Percentiles rank a stretch among this genome's conserved stretches.
phyloP scores from a whole-genome alignment of 495 filamentous ascomycete species.

The Hypoxylon intermedium region DNA sequence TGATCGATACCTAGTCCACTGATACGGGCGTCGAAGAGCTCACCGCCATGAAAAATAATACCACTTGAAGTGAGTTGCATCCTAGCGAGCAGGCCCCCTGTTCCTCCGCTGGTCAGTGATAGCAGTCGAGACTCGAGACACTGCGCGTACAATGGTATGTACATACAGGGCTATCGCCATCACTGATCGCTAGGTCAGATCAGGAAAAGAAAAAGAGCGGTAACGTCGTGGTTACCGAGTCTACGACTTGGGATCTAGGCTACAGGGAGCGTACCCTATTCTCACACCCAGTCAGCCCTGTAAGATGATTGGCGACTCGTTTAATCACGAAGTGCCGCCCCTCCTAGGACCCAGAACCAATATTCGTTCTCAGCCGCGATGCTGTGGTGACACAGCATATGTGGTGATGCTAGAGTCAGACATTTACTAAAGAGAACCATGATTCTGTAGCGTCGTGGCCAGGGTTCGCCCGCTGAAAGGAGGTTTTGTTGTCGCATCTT shows the following conservation, averaged over 20 bases:
- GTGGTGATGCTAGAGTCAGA: constrained; percentile 26
- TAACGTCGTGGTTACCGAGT: constrained; percentile 24
- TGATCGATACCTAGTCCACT: constrained; percentile 6
- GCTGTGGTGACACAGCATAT: constrained; percentile 30
- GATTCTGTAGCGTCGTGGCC: constrained; percentile 12
- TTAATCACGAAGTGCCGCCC: constrained; percentile 26
- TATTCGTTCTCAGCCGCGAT: constrained; percentile 30
- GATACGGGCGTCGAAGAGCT: constrained; percentile 6
- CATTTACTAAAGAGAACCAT: constrained; percentile 7
- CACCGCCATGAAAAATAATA: constrained; percentile 27
- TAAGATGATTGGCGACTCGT: constrained; percentile 17
- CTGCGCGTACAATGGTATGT: constrained; percentile 16
- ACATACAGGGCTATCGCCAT: background rate
- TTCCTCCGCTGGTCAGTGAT: constrained; percentile 22
- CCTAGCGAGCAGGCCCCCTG: constrained; percentile 22
- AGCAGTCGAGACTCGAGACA: constrained; percentile 18
- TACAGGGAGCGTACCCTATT: constrained; percentile 20
- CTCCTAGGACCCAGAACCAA: constrained; percentile 34
- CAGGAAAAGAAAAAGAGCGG: constrained; percentile 16
- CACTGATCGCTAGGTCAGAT: constrained; percentile 20
- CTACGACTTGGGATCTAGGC: constrained; percentile 17
- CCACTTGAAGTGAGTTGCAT: constrained; percentile 27
- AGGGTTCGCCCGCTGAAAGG: constrained; percentile 8
- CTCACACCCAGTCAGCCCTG: constrained; percentile 16
- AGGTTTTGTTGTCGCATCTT: constrained; percentile 11